Conservation (phyloP, 2,329 filamentous ascomycete genomes). For the Septoria petroselini region DNA sequence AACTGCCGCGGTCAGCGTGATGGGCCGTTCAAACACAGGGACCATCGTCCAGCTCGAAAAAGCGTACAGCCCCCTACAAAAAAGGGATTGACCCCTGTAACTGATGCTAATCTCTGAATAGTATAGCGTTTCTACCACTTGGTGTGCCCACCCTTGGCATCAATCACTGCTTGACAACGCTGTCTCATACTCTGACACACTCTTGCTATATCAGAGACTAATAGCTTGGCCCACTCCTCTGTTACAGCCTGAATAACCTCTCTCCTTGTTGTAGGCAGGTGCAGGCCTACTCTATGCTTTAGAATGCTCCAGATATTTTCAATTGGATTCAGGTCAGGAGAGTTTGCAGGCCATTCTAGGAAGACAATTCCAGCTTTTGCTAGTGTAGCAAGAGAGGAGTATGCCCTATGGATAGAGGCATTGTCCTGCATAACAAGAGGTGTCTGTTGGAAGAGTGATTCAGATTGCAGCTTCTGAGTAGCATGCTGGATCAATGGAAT, state of each 20-base stretch:
- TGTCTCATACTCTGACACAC: not conserved
- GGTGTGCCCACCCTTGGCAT: not conserved
- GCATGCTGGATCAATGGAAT: not conserved
- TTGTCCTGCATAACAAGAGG: not conserved
- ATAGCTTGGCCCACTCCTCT: no score
- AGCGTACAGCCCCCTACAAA: no score
- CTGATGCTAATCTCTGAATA: no score
- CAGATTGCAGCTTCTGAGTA: not conserved
- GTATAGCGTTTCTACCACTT: not conserved
- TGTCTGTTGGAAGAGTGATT: not conserved
- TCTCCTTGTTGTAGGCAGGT: no score
- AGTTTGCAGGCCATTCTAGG: not conserved
- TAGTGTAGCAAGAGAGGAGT: no score
- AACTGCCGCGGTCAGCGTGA: no score
- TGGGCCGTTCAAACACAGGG: no score
- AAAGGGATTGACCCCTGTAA: no score
- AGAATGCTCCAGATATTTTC: not conserved
- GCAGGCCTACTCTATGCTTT: no score
- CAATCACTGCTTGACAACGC: not conserved
- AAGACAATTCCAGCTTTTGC: not conserved
- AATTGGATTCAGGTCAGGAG: not conserved
- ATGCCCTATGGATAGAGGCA: not conserved
- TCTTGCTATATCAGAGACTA: not conserved
- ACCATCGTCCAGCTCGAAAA: no score
- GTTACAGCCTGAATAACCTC: no score